A percentile compares a stretch with the other conserved stretches of the same genome.
Evolutionary conservation across 2,329 filamentous ascomycete genomes (phyloP).

Genomic region (Helminthosporium solani): DNA sequence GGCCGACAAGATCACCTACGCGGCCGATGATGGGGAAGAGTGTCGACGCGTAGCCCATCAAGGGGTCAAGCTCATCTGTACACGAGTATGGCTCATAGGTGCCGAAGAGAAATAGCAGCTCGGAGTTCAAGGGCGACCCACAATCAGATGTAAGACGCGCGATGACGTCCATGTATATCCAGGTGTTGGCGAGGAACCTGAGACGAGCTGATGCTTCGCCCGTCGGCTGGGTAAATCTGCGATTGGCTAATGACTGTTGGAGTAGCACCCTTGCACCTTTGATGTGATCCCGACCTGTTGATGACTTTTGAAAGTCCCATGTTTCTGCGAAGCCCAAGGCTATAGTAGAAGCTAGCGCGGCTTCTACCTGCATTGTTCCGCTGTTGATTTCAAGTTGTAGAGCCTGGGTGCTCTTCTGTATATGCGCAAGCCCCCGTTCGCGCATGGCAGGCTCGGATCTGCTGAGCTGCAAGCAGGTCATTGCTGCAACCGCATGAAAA

Average conservation of each 20-base stretch:
- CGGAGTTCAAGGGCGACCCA: constrained; percentile 53
- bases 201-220: constrained; percentile 48
- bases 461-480: constrained; percentile 66
- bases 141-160: constrained; percentile 65
- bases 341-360: constrained; percentile 65
- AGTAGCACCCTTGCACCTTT: constrained; percentile 63
- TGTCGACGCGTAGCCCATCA: constrained; percentile 66
- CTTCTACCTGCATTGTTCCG: constrained; percentile 60
- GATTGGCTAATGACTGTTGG: constrained; percentile 55
- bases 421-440: constrained; percentile 63
- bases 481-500: constrained; percentile 64
- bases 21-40: constrained; percentile 67
- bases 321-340: constrained; percentile 67
- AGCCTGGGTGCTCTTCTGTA: constrained; percentile 59
- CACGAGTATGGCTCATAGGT: constrained; percentile 20
- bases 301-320: constrained; percentile 63
- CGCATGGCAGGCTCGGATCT: constrained; percentile 57
- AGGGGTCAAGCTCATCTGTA: constrained; percentile 57
- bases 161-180: constrained; percentile 71
- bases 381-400: constrained; percentile 56
- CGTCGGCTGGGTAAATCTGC: constrained; percentile 36
- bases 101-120: constrained; percentile 17
- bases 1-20: constrained; percentile 62
- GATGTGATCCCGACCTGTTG: constrained; percentile 65
- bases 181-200: constrained; percentile 67